Evolutionary conservation across 2,329 filamentous ascomycete genomes (phyloP).

Genomic region (Aureobasidium sp.): DNA sequence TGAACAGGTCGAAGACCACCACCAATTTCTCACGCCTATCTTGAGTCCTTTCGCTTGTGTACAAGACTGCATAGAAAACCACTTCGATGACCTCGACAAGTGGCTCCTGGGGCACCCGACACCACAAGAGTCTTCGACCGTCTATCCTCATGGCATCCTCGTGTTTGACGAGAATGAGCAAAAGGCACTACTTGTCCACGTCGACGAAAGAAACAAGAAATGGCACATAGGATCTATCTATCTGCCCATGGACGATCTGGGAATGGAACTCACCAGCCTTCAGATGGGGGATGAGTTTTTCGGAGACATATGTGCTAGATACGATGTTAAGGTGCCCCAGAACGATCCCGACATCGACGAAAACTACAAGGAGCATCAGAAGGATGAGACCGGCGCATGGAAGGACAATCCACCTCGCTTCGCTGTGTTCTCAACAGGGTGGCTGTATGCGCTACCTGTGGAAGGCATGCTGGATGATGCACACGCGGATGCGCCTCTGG

Average conservation of each 20-base stretch:
- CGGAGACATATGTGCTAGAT: neutral
- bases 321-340: neutral
- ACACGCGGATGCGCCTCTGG: neutral
- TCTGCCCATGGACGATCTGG: neutral
- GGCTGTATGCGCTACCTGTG: neutral
- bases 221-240: neutral
- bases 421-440: neutral
- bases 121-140: neutral
- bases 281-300: neutral
- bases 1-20: neutral
- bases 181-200: neutral
- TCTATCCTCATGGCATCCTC: neutral
- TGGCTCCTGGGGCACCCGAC: neutral
- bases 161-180: neutral
- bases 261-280: neutral
- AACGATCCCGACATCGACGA: neutral
- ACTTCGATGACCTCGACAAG: neutral
- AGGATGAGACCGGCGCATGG: neutral
- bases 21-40: neutral
- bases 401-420: neutral
- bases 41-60: neutral
- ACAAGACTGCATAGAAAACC: neutral
- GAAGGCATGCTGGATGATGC: neutral
- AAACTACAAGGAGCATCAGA: neutral
- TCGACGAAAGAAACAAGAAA: neutral